Evolutionary conservation across 768 basidiomycete genomes (phyloP).

Genomic region (Russula dissimulans): DNA sequence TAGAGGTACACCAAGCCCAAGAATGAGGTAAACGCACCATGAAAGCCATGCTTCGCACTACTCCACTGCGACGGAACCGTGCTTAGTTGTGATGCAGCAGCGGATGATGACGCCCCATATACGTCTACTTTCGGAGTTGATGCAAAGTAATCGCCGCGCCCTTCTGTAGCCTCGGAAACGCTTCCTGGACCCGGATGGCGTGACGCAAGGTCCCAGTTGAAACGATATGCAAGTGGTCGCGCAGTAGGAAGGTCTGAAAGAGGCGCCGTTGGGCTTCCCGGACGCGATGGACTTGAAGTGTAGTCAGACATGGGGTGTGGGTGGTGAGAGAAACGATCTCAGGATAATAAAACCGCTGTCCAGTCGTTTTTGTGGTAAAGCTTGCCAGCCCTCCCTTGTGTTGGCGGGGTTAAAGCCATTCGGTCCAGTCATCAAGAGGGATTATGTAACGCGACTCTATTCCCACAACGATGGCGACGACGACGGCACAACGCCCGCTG

Average conservation of each 20-base stretch:
- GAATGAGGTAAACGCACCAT: slow-evolving; percentile 44
- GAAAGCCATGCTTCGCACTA: slow-evolving; percentile 77
- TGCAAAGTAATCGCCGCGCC: slow-evolving; percentile 49
- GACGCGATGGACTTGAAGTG: slow-evolving; percentile 47
- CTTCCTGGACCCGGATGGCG: slow-evolving; percentile 59
- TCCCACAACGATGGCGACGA: slow-evolving; percentile 18
- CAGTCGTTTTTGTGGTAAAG: neutral
- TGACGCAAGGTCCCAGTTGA: slow-evolving; percentile 61
- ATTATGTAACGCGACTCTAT: neutral
- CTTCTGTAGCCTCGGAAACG: slow-evolving; percentile 62
- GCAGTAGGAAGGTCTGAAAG: slow-evolving; percentile 38
- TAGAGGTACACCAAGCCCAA: neutral
- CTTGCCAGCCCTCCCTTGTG: neutral
- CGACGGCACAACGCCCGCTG: slow-evolving; percentile 6
- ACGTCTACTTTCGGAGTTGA: slow-evolving; percentile 36
- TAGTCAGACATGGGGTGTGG: slow-evolving; percentile 31
- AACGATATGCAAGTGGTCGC: slow-evolving; percentile 47
- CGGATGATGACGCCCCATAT: slow-evolving; percentile 37
- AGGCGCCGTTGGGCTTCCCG: slow-evolving; percentile 43
- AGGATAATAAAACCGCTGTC: neutral
- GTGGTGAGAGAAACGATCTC: neutral
- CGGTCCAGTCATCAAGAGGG: neutral
- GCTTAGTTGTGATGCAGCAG: slow-evolving; percentile 38
- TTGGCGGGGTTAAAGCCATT: neutral
- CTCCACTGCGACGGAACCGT: slow-evolving; percentile 63